Evolutionary conservation across 345 rosid species (phyloP).

Genomic region (Eucalyptus marginata): DNA sequence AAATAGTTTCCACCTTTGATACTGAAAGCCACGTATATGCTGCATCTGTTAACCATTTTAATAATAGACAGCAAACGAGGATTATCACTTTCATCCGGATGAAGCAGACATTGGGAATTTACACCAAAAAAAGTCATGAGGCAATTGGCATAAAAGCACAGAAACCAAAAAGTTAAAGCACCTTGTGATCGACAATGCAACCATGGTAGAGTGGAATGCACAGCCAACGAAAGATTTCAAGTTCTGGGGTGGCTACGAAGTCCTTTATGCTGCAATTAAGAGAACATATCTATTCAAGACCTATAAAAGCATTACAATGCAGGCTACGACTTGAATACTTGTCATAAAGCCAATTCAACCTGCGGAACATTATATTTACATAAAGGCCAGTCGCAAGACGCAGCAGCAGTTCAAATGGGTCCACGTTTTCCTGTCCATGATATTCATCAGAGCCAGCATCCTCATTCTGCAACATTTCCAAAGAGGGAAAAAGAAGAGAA

Average conservation of each 20-base stretch:
- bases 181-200: constrained; percentile 94
- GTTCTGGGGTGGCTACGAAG: constrained; percentile 81
- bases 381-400: constrained; percentile 85
- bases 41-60: not conserved
- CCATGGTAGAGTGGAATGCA: constrained; percentile 95
- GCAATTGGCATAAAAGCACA: not conserved
- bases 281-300: not conserved
- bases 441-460: constrained; percentile 73
- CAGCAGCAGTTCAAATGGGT: constrained; percentile 77
- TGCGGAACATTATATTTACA: constrained; percentile 78
- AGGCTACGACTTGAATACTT: not conserved
- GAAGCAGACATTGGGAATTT: not conserved
- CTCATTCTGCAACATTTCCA: constrained; percentile 33
- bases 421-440: constrained; percentile 73
- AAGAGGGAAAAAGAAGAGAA: not conserved
- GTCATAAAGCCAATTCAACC: constrained; percentile 20
- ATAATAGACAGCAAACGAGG: not conserved
- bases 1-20: not conserved
- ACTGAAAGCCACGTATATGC: not conserved
- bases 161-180: not conserved
- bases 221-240: constrained; percentile 83
- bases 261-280: constrained; percentile 66
- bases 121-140: not conserved
- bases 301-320: not conserved
- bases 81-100: not conserved